Evolutionary conservation across 2,329 filamentous ascomycete genomes (phyloP).

Genomic region (Colletotrichum sp.): DNA sequence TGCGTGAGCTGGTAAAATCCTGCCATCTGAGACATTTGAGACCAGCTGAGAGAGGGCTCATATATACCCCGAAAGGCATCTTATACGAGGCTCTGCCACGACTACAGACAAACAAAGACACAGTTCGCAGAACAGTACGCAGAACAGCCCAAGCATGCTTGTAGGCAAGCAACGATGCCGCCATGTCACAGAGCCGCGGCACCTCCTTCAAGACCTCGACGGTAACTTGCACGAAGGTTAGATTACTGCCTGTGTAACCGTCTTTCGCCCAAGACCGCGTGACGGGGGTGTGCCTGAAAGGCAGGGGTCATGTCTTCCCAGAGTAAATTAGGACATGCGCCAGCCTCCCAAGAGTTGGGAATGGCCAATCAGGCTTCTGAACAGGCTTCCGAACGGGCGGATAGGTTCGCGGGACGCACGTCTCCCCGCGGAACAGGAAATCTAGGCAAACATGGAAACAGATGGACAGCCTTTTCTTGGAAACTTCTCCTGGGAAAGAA

Average conservation of each 20-base stretch:
- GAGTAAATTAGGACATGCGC: background rate
- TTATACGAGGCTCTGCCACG: background rate
- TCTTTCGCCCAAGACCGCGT: background rate
- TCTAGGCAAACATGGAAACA: conserved; percentile 4
- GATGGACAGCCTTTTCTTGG: background rate
- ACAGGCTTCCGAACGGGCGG: background rate
- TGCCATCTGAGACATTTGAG: background rate
- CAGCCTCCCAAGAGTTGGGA: conserved; percentile 8
- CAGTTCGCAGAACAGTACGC: background rate
- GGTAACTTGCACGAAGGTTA: background rate
- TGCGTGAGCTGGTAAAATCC: background rate
- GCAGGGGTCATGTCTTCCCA: background rate
- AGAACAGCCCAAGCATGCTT: background rate
- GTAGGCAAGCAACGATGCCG: background rate
- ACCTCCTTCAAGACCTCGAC: background rate
- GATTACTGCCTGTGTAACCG: background rate
- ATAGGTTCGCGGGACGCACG: background rate
- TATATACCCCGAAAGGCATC: background rate
- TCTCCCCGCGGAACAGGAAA: background rate
- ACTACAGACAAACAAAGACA: background rate
- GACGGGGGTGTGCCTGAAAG: background rate
- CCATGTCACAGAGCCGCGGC: background rate
- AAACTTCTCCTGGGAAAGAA: background rate
- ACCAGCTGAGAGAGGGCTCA: background rate
- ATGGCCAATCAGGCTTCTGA: background rate